Conservation (phyloP, 352 stramenopile species). For the Salisapilia sapeloensis region DNA sequence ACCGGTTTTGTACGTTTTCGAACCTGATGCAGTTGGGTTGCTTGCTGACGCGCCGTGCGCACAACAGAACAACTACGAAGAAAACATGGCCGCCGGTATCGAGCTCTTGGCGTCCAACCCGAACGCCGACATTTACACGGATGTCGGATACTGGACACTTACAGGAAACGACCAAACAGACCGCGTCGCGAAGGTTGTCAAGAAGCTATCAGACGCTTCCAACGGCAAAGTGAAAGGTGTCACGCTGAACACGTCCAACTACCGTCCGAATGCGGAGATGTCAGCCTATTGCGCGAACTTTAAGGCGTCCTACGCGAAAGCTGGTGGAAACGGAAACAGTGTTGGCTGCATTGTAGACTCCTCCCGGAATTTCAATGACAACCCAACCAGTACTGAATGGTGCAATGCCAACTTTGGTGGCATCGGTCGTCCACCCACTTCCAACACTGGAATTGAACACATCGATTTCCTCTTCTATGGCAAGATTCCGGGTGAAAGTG, state of each 20-base stretch:
- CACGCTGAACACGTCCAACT: conserved; percentile 60
- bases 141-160: conserved; percentile 42
- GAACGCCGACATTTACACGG: conserved; percentile 44
- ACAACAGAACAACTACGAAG: conserved; percentile 14
- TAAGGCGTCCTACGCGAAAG: conserved; percentile 13
- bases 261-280: conserved; percentile 30
- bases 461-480: conserved; percentile 59
- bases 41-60: conserved; percentile 27
- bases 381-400: conserved; percentile 22
- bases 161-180: conserved; percentile 8
- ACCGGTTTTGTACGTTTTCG: conserved; percentile 53
- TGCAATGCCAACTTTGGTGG: conserved; percentile 43
- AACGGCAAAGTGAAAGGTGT: conserved; percentile 29
- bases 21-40: conserved; percentile 39
- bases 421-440: conserved; percentile 33
- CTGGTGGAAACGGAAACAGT: conserved; percentile 10
- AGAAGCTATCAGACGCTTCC: conserved; percentile 13
- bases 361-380: conserved; percentile 30
- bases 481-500: conserved; percentile 44
- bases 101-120: conserved; percentile 18
- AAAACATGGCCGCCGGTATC: conserved; percentile 25
- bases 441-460: conserved; percentile 19
- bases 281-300: conserved; percentile 32
- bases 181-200: conserved; percentile 16
- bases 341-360: conserved; percentile 47